Evolutionary conservation across 192 early-diverging fungal genomes (phyloP), one percentile per base, ranked within the genome.

Genomic region (Haplosporangium gracile): DNA sequence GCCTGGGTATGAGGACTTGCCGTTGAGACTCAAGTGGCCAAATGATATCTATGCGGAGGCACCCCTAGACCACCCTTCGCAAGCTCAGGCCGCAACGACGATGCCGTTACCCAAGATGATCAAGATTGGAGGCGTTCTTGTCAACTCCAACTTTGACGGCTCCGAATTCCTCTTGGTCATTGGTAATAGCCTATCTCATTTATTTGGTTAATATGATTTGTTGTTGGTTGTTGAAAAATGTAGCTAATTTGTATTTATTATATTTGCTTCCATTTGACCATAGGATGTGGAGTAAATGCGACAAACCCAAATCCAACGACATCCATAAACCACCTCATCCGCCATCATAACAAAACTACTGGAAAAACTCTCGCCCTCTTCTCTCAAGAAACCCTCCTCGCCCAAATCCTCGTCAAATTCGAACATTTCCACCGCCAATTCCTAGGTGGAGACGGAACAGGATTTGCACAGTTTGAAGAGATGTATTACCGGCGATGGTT

Each of bases 21-120:
- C 97, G 0, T 87, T 99, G 72, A 91, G 93, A 42, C 88, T 99
- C 60, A 99, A 99, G 88, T 99, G 98, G 98, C 98, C 98, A 51
- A 99, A 99, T 77, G 98, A 99, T 81, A 92, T 99, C 22, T 99
- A 99, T 88, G 96, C 92, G 0, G 85, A 93, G 78, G 81, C 90
- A 13, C 85, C 89, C 1, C 36, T 86, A 43, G 75, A 80, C 18
- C 18, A 85, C 34, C 70, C 76, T 6, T 60, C 63, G 34, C 86
- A 88, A 38, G 88, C 89, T 39, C 57, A 65, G 7, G 57, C 47
- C 36, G 69, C 18, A 34, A 29, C 40, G 11, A 24, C 39, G 40
- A 72, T 34, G 39, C 36, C 74, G 0, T 75, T 72, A 60, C 60
- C 87, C 0, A 86, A 90, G 57, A 88, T 89, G 79, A 82, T 93